Conservation (phyloP, 306 rosid genomes). For the Lathyrus sativus region DNA sequence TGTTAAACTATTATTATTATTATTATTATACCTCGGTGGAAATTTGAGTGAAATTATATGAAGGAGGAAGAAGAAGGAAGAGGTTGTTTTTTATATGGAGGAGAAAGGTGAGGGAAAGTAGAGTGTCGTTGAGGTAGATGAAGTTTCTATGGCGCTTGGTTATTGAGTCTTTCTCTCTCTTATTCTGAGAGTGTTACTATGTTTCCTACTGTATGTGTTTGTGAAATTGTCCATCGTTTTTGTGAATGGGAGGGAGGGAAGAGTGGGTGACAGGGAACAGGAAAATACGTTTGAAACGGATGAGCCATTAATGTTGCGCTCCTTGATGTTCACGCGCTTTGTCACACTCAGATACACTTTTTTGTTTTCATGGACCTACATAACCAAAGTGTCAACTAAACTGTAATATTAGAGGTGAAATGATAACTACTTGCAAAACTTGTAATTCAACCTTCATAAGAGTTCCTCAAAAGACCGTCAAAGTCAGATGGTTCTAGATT, state of each 20-base stretch:
- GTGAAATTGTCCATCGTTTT: not conserved
- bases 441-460: no score
- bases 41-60: no score
- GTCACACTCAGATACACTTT: not conserved
- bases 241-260: not conserved
- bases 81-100: not conserved
- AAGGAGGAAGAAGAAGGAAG: not conserved
- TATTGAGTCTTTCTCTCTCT: constrained; percentile 3
- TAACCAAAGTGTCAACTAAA: no score
- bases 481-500: no score
- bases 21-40: not conserved
- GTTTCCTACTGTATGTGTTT: no score
- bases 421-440: no score
- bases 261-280: not conserved
- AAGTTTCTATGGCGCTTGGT: not conserved
- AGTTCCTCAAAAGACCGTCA: no score
- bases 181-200: not conserved
- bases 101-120: not conserved
- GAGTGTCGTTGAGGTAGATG: constrained; percentile 1
- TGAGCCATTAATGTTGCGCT: constrained; percentile 7
- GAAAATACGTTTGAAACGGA: not conserved
- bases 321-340: not conserved
- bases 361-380: no score
- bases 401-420: no score
- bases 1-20: no score